These are phyloP conservation scores for Fusarium globosum DNA, from an alignment of 2,329 filamentous ascomycete genomes.

Conservation along the genomic window DNA sequence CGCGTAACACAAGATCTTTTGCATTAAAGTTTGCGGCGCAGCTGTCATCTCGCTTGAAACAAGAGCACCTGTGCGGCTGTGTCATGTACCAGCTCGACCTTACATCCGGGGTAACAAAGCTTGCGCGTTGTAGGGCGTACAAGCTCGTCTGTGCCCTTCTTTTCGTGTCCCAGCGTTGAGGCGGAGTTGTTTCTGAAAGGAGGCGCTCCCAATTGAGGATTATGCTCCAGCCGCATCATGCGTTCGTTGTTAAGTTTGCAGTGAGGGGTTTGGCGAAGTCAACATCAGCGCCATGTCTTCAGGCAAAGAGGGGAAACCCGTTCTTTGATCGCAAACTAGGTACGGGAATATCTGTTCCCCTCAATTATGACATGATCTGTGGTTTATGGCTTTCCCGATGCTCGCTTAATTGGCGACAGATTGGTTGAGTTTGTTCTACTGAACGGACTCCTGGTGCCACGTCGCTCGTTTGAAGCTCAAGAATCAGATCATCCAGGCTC, in stretches of 20 bases:
- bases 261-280: background rate
- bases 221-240: background rate
- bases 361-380: background rate
- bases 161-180: background rate
- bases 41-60: slow-evolving; percentile 30
- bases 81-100: background rate
- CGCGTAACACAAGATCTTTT: background rate
- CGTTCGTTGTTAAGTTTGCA: background rate
- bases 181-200: background rate
- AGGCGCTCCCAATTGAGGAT: background rate
- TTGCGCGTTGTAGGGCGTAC: background rate
- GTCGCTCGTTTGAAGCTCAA: background rate
- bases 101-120: slow-evolving; percentile 14
- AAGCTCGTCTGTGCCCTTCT: background rate
- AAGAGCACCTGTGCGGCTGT: slow-evolving; percentile 7
- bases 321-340: background rate
- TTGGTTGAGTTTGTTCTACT: slow-evolving; percentile 7
- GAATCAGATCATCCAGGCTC: slow-evolving; percentile 26
- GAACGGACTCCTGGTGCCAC: slow-evolving; percentile 3
- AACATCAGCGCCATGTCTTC: background rate
- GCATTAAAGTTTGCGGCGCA: slow-evolving; percentile 5
- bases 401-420: background rate
- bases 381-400: background rate
- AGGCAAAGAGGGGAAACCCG: background rate
- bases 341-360: background rate